Conservation (phyloP, 345 rosid species). For the Rhodamnia rubescens region DNA sequence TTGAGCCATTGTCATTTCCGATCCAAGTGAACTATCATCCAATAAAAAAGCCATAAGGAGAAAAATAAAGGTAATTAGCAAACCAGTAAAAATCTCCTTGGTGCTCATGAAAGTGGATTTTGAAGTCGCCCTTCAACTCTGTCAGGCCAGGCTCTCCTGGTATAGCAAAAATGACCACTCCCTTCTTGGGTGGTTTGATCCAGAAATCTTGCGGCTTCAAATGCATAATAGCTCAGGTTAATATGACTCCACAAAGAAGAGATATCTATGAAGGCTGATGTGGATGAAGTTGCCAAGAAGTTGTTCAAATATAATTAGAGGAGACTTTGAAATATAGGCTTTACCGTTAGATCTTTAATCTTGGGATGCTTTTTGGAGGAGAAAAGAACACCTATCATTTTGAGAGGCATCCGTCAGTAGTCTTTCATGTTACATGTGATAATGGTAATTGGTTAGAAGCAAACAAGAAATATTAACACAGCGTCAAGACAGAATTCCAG, state of each 20-base stretch:
- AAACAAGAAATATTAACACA: neutral
- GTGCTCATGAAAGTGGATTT: constrained; percentile 77
- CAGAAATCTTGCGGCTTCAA: constrained; percentile 90
- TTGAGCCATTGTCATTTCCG: neutral
- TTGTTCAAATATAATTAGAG: constrained; percentile 2
- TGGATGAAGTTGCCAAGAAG: neutral
- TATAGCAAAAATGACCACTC: constrained; percentile 76
- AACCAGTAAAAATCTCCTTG: constrained; percentile 97
- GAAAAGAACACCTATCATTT: constrained; percentile 55
- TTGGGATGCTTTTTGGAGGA: constrained; percentile 69
- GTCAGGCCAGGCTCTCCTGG: constrained; percentile 95
- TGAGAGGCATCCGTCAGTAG: constrained; percentile 2
- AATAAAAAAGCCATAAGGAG: neutral
- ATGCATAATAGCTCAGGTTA: neutral
- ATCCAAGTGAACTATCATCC: neutral
- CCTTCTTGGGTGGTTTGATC: constrained; percentile 85
- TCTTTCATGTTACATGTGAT: neutral
- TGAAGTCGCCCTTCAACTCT: constrained; percentile 74
- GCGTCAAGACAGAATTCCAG: neutral
- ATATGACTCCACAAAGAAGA: neutral
- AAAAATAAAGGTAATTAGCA: constrained; percentile 3
- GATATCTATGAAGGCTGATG: neutral
- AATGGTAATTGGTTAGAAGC: neutral
- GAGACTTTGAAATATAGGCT: neutral
- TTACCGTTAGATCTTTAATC: constrained; percentile 74